Evolutionary conservation across 345 rosid species (phyloP).

Genomic region (Salix exigua): DNA sequence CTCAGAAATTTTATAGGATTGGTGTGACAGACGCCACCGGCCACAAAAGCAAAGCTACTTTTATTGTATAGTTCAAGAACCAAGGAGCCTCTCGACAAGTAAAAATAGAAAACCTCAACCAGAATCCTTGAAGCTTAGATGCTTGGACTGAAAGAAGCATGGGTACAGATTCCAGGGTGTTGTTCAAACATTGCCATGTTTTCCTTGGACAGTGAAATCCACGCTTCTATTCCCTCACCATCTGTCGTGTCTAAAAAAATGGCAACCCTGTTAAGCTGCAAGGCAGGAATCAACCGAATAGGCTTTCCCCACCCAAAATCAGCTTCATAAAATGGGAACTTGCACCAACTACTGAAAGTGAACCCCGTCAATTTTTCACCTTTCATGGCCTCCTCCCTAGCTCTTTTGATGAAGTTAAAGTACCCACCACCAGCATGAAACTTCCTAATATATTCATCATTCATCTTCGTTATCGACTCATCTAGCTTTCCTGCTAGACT

Average conservation of each 20-base stretch:
- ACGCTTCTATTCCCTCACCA: slow-evolving; percentile 29
- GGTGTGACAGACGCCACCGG: too few relatives aligned
- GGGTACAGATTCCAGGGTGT: slow-evolving; percentile 9
- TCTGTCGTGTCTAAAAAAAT: slow-evolving; percentile 10
- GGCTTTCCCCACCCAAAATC: slow-evolving; percentile 39
- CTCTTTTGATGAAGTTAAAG: background rate
- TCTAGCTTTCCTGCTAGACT: slow-evolving; percentile 13
- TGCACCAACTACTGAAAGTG: slow-evolving; percentile 23
- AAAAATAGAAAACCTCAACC: too few relatives aligned
- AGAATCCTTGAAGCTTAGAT: background rate
- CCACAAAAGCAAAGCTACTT: background rate
- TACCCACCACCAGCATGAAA: slow-evolving; percentile 11
- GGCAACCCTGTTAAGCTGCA: background rate
- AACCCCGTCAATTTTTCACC: background rate
- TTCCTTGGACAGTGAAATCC: slow-evolving; percentile 23
- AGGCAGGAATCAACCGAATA: slow-evolving; percentile 14
- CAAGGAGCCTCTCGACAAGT: too few relatives aligned
- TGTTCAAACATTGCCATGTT: slow-evolving; percentile 21
- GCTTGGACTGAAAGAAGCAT: slow-evolving; percentile 17
- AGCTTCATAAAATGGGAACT: slow-evolving; percentile 22
- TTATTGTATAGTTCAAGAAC: background rate
- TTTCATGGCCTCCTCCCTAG: background rate
- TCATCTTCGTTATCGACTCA: slow-evolving; percentile 4
- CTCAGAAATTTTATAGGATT: too few relatives aligned
- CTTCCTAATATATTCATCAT: slow-evolving; percentile 13